phyloP scores from a whole-genome alignment of 2,329 filamentous ascomycete species.

The Shiraia bambusicola region DNA sequence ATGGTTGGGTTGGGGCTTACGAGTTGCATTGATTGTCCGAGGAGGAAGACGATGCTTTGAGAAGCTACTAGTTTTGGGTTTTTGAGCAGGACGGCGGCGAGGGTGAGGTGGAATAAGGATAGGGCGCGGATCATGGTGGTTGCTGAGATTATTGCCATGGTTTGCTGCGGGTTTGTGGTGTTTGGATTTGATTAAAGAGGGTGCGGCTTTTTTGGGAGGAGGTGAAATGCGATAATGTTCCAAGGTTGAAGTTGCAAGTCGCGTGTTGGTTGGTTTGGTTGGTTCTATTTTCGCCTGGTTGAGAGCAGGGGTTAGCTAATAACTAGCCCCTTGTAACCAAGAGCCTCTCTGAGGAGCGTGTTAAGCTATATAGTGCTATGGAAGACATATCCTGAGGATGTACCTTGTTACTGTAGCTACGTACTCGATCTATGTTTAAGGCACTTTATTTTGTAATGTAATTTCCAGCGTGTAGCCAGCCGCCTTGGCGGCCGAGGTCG shows the following conservation, averaged over 20 bases:
- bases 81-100: constrained; percentile 81
- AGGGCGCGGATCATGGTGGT: constrained; percentile 79
- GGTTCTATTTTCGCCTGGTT: too few species aligned
- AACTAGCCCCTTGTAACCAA: too few species aligned
- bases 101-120: constrained; percentile 79
- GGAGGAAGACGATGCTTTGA: constrained; percentile 75
- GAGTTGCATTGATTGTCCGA: constrained; percentile 82
- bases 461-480: too few species aligned
- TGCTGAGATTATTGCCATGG: constrained; percentile 79
- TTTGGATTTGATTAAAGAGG: background rate
- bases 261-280: constrained; percentile 9
- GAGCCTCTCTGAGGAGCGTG: too few species aligned
- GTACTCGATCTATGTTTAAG: too few species aligned
- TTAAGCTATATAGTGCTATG: too few species aligned
- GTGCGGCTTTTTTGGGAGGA: background rate
- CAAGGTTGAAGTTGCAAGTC: constrained; percentile 2
- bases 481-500: constrained; percentile 2
- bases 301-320: too few species aligned
- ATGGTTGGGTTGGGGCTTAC: constrained; percentile 52
- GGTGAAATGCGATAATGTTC: background rate
- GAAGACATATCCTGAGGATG: too few species aligned
- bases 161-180: constrained; percentile 3
- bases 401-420: too few species aligned
- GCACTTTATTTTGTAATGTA: too few species aligned
- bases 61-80: constrained; percentile 72